Evolutionary conservation across 2,329 filamentous ascomycete species (phyloP), one percentile per base, ranked within the genome.

Genomic region (Colletotrichum falcatum): DNA sequence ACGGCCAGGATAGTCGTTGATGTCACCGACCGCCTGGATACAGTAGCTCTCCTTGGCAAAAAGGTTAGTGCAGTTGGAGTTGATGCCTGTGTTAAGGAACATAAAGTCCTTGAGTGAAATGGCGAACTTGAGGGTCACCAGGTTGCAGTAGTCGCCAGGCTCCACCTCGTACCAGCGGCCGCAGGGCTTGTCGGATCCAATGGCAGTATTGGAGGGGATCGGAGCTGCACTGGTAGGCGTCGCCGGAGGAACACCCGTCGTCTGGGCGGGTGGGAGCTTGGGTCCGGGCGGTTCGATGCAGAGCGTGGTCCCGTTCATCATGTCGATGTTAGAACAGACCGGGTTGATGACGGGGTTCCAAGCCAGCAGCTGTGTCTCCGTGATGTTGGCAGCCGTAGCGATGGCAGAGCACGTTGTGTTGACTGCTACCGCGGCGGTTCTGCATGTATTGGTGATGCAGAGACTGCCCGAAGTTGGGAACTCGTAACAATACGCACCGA

Each of bases 51-150:
- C 74, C 0, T 75, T 61, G 1, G 75, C 75, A 7, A 64, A 77
- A 14, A 82, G 72, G 59, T 81, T 82, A 14, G 78, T 80, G 71
- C 78, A 81, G 61, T 80, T 77, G 1, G 51, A 26, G 58, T 80
- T 76, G 39, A 82, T 67, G 3, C 48, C 73, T 0, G 78, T 71
- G 72, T 81, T 82, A 5, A 81, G 73, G 65, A 80, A 77, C 3
- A 72, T 33, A 61, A 82, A 81, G 72, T 82, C 78, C 18, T 59
- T 48, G 0, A 81, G 72, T 1, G 76, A 74, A 44, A 81, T 78
- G 20, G 71, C 70, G 35, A 76, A 79, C 54, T 75, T 75, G 23
- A 80, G 56, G 3, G 73, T 66, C 2, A 82, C 62, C 35, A 77
- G 59, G 65, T 79, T 78, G 64, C 80, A 82, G 66, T 79, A 79